Percentiles rank a stretch among this genome's conserved stretches.
Evolutionary conservation across 257 asterid genomes (phyloP).

Genomic region (Lithospermum erythrorhizon): DNA sequence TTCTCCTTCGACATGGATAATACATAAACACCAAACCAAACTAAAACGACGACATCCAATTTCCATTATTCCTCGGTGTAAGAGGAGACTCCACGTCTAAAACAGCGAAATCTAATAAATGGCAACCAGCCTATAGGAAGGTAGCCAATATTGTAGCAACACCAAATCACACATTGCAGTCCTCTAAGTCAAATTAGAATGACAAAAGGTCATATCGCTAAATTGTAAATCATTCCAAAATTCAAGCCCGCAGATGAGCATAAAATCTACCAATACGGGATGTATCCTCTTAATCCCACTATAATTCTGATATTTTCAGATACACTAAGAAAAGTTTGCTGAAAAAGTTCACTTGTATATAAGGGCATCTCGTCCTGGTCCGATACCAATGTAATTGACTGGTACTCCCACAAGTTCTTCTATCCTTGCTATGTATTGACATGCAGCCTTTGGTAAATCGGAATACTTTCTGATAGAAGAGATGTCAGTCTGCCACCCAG

Average conservation of each 20-base stretch:
- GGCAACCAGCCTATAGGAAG: not conserved
- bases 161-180: not conserved
- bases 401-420: slow-evolving; percentile 86
- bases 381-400: slow-evolving; percentile 81
- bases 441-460: slow-evolving; percentile 78
- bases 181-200: not conserved
- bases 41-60: no score
- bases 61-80: no score
- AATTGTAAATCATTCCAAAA: slow-evolving; percentile 6
- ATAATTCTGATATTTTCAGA: not conserved
- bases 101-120: no score
- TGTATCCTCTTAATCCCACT: slow-evolving; percentile 2
- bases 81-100: no score
- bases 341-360: slow-evolving; percentile 52
- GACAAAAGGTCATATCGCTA: slow-evolving; percentile 6
- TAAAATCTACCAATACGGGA: slow-evolving; percentile 5
- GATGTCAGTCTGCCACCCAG: slow-evolving; percentile 82
- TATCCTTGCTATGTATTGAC: slow-evolving; percentile 69
- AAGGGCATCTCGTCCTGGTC: slow-evolving; percentile 96
- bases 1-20: no score
- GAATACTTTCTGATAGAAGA: slow-evolving; percentile 76
- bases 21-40: no score
- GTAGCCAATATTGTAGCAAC: not conserved
- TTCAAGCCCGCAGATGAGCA: slow-evolving; percentile 15
- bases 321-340: not conserved